These are phyloP conservation scores for Phaeotremella fagi DNA, from an alignment of 768 basidiomycete genomes.

Conservation along the genomic window DNA sequence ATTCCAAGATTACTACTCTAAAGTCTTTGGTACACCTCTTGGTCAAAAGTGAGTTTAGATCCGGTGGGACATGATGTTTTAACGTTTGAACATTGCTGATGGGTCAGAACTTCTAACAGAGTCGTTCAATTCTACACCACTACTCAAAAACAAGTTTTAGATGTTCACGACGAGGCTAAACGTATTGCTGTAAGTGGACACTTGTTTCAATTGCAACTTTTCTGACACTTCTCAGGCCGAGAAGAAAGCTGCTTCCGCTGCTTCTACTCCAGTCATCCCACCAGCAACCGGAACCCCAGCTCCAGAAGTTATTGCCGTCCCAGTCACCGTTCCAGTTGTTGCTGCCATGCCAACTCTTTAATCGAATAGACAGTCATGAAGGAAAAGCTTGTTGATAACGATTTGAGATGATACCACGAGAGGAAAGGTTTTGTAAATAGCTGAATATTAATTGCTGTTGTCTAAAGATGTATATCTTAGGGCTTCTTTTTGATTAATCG, in stretches of 20 bases:
- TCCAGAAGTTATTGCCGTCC: constrained; percentile 5
- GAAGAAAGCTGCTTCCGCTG: constrained; percentile 25
- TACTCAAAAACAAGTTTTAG: constrained; percentile 78
- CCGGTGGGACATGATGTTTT: neutral
- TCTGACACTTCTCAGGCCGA: constrained; percentile 28
- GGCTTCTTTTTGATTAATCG: too few relatives aligned
- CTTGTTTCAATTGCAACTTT: neutral
- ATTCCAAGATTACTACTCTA: constrained; percentile 57
- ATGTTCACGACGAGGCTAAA: constrained; percentile 89
- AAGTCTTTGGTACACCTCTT: constrained; percentile 65
- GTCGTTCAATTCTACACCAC: constrained; percentile 76
- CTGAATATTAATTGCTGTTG: too few relatives aligned
- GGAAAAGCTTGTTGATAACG: too few relatives aligned
- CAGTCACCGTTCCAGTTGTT: constrained; percentile 5
- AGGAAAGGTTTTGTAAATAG: too few relatives aligned
- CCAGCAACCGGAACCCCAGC: constrained; percentile 8
- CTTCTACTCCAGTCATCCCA: constrained; percentile 1
- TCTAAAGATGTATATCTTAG: neutral
- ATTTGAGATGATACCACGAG: too few relatives aligned
- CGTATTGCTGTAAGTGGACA: constrained; percentile 62
- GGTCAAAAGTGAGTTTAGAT: constrained; percentile 57
- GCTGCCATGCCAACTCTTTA: neutral
- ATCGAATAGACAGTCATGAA: too few relatives aligned
- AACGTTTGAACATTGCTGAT: constrained; percentile 6
- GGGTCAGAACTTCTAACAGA: constrained; percentile 15